Base-by-base conservation (phyloP, 1,139 yeast species). In the Taiozyma onychis region DNA sequence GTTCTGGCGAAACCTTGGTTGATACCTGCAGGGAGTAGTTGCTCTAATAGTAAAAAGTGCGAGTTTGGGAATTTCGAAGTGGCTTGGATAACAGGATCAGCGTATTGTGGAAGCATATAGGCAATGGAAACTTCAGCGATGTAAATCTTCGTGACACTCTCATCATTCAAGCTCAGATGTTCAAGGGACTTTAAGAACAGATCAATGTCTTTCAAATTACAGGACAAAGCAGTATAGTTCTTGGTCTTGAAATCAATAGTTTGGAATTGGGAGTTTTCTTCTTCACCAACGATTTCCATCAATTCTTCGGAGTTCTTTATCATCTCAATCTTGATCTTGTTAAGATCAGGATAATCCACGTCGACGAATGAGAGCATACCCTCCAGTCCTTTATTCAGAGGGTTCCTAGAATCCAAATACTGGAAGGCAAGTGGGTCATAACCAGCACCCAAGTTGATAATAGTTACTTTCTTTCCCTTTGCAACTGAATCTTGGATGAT, bases 61-160 rank as follows among this genome's bases (percentile, higher is more conserved):
- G 86, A 72, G 46, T 77, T 73, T 1, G 75, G 69, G 9, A 80
- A 68, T 4, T 58, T 53, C 1, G 69, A 60, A 4, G 83, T 73
- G 1, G 83, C 73, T 39, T 70, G 64, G 45, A 88, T 81, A 22
- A 88, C 76, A 5, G 75, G 74, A 61, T 88, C 84, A n/a, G 95
- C 89, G 52, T 75, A 75, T 35, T 74, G 72, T 6, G 85, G 83
- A 42, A 77, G 74, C 95, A 88, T 88, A 63, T 88, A 88, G 0
- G 95, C 91, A 50, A 88, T 68, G 0, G 95, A 86, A 3, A 88
- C 95, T 63, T 88, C 96, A 0, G 95, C 95, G 43, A 88, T 75
- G 59, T 85, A 88, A 11, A 86, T 73, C 48, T 77, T 78, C 6
- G 78, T 64, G 3, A 76, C 63, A 24, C 69, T 59, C 2, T 64